Evolutionary conservation across 345 rosid genomes (phyloP).

Genomic region (Brassica cretica): DNA sequence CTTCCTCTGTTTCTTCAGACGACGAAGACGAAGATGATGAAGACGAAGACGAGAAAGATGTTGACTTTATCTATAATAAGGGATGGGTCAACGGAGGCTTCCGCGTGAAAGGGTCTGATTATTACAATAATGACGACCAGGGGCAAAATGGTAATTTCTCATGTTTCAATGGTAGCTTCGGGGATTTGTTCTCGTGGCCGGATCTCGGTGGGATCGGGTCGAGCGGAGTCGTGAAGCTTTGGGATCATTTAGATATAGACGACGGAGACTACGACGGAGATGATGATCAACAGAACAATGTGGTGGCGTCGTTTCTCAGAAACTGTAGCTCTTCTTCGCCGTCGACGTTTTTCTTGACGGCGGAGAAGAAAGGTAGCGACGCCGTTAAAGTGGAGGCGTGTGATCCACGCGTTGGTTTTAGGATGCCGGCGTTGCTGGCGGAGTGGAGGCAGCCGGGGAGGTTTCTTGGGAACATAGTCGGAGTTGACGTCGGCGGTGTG

Average conservation of each 20-base stretch:
- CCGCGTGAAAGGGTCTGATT: slow-evolving; percentile 48
- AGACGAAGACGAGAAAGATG: slow-evolving; percentile 3
- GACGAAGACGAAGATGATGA: slow-evolving; percentile 36
- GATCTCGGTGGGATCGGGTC: slow-evolving; percentile 40
- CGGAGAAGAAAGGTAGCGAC: slow-evolving; percentile 39
- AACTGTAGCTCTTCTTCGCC: slow-evolving; percentile 14
- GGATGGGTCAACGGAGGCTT: slow-evolving; percentile 44
- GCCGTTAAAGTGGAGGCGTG: slow-evolving; percentile 49
- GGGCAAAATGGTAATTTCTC: slow-evolving; percentile 19
- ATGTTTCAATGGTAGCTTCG: slow-evolving; percentile 48
- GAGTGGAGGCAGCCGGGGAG: slow-evolving; percentile 60
- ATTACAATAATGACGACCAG: not conserved
- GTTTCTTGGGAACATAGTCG: slow-evolving; percentile 43
- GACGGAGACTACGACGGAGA: slow-evolving; percentile 37
- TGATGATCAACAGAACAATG: slow-evolving; percentile 42
- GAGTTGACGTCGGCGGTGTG: slow-evolving; percentile 43
- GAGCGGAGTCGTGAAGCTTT: slow-evolving; percentile 40
- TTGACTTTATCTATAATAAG: slow-evolving; percentile 16
- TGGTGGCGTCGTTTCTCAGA: slow-evolving; percentile 41
- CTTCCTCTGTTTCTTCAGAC: slow-evolving; percentile 39
- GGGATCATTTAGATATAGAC: slow-evolving; percentile 42
- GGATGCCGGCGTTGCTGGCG: slow-evolving; percentile 57
- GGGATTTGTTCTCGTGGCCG: slow-evolving; percentile 47
- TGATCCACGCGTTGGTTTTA: slow-evolving; percentile 59
- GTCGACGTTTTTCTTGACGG: slow-evolving; percentile 49